Percentiles rank a stretch among this genome's conserved stretches.
Conservation (phyloP, 108 stramenopile species). For the Cylindrotheca closterium region DNA sequence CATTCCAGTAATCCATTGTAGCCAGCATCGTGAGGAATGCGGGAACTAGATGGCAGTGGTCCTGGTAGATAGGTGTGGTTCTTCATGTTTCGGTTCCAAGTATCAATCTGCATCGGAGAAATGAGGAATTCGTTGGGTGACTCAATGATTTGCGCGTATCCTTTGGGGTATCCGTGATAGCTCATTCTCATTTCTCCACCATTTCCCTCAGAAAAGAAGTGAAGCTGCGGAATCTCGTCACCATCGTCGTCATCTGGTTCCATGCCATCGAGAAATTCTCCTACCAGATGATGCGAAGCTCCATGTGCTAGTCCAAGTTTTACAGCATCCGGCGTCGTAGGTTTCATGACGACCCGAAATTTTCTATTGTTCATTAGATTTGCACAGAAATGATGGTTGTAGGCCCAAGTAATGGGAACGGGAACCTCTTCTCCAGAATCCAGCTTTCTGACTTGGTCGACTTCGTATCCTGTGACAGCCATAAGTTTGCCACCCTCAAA, state of each 20-base stretch:
- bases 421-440: slow-evolving; percentile 26
- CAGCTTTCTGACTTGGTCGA: slow-evolving; percentile 33
- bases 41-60: slow-evolving; percentile 26
- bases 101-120: slow-evolving; percentile 50
- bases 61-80: slow-evolving; percentile 13
- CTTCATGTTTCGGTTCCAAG: slow-evolving; percentile 40
- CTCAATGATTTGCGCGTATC: slow-evolving; percentile 42
- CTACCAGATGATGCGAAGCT: background rate
- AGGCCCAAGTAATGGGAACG: slow-evolving; percentile 46
- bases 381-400: slow-evolving; percentile 48
- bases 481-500: slow-evolving; percentile 27
- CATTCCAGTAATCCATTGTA: slow-evolving; percentile 42
- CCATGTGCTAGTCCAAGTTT: slow-evolving; percentile 3
- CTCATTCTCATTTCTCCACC: slow-evolving; percentile 42
- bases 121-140: slow-evolving; percentile 25
- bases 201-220: slow-evolving; percentile 40
- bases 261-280: slow-evolving; percentile 7
- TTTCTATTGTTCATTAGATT: slow-evolving; percentile 4
- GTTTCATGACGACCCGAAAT: background rate
- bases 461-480: slow-evolving; percentile 45
- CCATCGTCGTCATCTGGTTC: background rate
- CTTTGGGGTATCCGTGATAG: slow-evolving; percentile 39
- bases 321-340: background rate
- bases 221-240: slow-evolving; percentile 4
- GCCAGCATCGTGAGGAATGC: slow-evolving; percentile 20